phyloP scores from a whole-genome alignment of 1,284 basidiomycete genomes.

The Phaffia rhodozyma region DNA sequence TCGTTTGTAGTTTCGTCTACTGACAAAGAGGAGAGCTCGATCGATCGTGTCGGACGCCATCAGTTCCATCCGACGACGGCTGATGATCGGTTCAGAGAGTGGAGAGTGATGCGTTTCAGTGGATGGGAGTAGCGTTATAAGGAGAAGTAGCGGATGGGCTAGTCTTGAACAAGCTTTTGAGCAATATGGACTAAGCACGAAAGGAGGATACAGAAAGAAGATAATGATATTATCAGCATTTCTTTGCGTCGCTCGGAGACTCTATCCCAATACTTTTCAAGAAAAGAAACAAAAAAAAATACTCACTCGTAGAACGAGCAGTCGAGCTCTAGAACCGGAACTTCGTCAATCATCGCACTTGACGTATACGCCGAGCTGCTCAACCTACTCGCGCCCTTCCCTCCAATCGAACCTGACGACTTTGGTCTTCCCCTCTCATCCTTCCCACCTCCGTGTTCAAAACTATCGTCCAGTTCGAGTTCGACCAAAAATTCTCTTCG shows the following conservation, averaged over 20 bases:
- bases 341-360: slow-evolving; percentile 69
- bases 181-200: slow-evolving; percentile 45
- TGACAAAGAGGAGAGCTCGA: slow-evolving; percentile 74
- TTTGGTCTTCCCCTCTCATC: not conserved
- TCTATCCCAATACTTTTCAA: no score
- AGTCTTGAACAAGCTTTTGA: slow-evolving; percentile 69
- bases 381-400: not conserved
- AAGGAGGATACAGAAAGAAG: no score
- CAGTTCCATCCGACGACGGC: slow-evolving; percentile 84
- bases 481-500: slow-evolving; percentile 88
- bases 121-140: slow-evolving; percentile 66
- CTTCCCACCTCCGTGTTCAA: slow-evolving; percentile 33
- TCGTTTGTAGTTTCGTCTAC: slow-evolving; percentile 69
- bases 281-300: no score
- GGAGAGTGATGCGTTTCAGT: slow-evolving; percentile 38
- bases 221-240: no score
- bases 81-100: slow-evolving; percentile 52
- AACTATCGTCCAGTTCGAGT: slow-evolving; percentile 56
- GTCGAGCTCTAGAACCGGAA: slow-evolving; percentile 82
- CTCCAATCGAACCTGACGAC: not conserved
- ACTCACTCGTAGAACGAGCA: slow-evolving; percentile 67
- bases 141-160: slow-evolving; percentile 75
- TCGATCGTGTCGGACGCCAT: slow-evolving; percentile 90
- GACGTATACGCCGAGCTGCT: not conserved
- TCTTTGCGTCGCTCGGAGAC: no score